Evolutionary conservation across 1,284 basidiomycete genomes (phyloP).

Genomic region (Ceratobasidium sp.): DNA sequence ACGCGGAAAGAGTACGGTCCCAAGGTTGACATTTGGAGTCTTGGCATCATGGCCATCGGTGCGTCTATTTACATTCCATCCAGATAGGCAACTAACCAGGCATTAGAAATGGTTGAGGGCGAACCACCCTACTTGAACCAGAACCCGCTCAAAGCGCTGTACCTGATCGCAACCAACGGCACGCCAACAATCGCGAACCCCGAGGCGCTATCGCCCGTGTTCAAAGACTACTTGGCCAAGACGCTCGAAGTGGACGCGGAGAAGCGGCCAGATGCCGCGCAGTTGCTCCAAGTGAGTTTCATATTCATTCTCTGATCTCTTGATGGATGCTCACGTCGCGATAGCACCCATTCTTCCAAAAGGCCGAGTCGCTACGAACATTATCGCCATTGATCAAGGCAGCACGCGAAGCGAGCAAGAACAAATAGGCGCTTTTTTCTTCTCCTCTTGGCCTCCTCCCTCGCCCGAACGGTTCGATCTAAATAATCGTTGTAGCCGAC

Average conservation of each 20-base stretch:
- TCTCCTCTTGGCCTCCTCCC: background rate
- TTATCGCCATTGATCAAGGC: conserved; percentile 94
- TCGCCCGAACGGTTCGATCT: conserved; percentile 2
- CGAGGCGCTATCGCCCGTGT: conserved; percentile 87
- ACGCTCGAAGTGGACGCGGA: conserved; percentile 97
- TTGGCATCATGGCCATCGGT: conserved; percentile 99
- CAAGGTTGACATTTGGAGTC: conserved; percentile 98
- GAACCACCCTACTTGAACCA: conserved; percentile 98
- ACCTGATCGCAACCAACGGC: conserved; percentile 98
- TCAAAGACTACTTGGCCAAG: conserved; percentile 92
- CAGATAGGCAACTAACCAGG: background rate
- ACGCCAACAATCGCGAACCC: conserved; percentile 97
- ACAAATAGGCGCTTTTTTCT: conserved; percentile 37
- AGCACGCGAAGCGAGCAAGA: conserved; percentile 72
- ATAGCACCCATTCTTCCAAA: conserved; percentile 90
- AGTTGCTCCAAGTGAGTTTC: conserved; percentile 78
- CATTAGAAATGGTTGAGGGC: conserved; percentile 97
- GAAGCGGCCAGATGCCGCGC: conserved; percentile 88
- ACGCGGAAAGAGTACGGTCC: conserved; percentile 98
- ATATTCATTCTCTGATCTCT: background rate
- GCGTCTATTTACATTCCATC: conserved; percentile 53
- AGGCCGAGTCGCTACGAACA: conserved; percentile 87
- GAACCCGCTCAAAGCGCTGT: conserved; percentile 94
- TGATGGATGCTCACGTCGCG: conserved; percentile 20
- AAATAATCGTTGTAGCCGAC: conserved; percentile 23